These are phyloP conservation scores for Pleurozium schreberi DNA, from an alignment of 225 moss, liverwort and hornwort species.

Conservation along the genomic window DNA sequence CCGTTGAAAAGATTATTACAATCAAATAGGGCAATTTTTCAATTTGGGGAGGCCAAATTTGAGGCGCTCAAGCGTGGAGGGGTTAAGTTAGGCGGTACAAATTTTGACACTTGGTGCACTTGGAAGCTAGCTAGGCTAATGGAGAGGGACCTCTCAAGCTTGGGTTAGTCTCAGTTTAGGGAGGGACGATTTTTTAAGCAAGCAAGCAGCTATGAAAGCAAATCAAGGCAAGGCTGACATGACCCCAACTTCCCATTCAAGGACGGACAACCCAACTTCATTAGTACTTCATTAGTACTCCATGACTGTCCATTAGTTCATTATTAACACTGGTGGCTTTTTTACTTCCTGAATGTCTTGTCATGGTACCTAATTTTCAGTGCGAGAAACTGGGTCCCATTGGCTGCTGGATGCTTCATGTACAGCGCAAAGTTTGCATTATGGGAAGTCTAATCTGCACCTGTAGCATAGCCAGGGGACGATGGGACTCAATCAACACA, in stretches of 20 bases:
- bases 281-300: not conserved
- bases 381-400: not conserved
- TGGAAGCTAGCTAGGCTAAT: not conserved
- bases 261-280: not conserved
- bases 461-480: not conserved
- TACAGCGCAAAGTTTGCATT: not conserved
- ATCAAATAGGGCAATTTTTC: too few species aligned
- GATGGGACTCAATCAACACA: not conserved
- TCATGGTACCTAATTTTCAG: not conserved
- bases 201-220: conserved; percentile 13
- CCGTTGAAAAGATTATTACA: too few species aligned
- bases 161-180: not conserved
- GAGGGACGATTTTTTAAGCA: not conserved
- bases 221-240: conserved; percentile 11
- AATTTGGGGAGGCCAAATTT: too few species aligned
- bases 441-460: conserved; percentile 17
- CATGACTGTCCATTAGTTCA: not conserved
- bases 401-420: not conserved
- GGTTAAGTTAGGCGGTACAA: not conserved
- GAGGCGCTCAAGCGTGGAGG: too few species aligned
- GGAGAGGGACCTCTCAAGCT: not conserved
- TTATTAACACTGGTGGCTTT: conserved; percentile 36
- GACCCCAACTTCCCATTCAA: not conserved
- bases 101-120: conserved; percentile 12
- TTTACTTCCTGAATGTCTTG: conserved; percentile 12